Evolutionary conservation across 192 early-diverging fungal species (phyloP), one percentile per base, ranked within the genome.

Genomic region (Lobosporangium transversale): DNA sequence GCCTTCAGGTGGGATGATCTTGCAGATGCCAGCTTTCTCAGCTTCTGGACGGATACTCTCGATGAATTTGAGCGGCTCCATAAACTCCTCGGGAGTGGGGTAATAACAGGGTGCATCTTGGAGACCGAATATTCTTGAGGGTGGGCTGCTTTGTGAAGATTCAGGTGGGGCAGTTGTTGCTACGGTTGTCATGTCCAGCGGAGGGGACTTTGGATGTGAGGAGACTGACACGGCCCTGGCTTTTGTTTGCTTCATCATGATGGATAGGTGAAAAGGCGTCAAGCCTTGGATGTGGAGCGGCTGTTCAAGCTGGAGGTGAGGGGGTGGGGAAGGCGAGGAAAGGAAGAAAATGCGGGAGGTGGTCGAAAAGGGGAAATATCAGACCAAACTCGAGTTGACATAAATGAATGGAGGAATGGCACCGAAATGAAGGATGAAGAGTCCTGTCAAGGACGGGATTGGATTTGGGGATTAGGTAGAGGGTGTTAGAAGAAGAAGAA

Each of bases 1-100:
- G 14, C 86, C 88, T 48, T 65, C 73, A 1, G 97, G 97, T 32
- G 97, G 97, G 27, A 99, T 88, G 61, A 99, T 93, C 78, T 99
- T 99, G 78, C 92, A 89, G 33, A 97, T 89, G 8, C 97, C 95
- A 27, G 88, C 86, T 59, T 81, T 61, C 69, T 97, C 94, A 43
- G 89, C 96, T 68, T 88, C 80, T 0, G 82, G 62, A 15, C 91
- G 82, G 68, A 97, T 97, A 55, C 79, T 88, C 48, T 91, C 88
- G 79, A 99, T 94, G 75, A 94, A 99, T 44, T 78, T 80, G 26
- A 97, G 79, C 23, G 97, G 96, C 74, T 95, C 89, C 17, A 64
- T 64, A 84, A 96, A 99, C 82, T 99, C 93, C 30, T 92, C 86
- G 1, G 58, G 32, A 4, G 93, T 91, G 7, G 97, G 97, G 55